Conservation (phyloP, 352 stramenopile genomes). For the Lagenidium sp. region DNA sequence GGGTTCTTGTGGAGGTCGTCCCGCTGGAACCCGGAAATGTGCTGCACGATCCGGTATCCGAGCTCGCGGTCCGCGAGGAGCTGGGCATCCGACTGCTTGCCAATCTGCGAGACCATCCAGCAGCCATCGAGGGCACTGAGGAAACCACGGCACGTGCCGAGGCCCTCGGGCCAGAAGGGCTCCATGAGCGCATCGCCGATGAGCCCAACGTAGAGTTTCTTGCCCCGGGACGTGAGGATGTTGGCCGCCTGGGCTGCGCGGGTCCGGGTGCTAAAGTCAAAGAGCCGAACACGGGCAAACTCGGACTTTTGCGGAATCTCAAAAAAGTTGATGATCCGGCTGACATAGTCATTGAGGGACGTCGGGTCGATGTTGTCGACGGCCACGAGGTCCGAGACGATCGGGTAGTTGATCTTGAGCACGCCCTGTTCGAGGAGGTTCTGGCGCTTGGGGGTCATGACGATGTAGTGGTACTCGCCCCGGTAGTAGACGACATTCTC, state of each 20-base stretch:
- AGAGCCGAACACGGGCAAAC: slow-evolving; percentile 63
- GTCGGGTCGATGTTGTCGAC: slow-evolving; percentile 60
- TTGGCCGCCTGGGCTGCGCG: slow-evolving; percentile 66
- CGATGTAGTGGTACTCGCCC: slow-evolving; percentile 81
- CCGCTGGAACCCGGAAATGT: slow-evolving; percentile 63
- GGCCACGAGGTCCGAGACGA: slow-evolving; percentile 45
- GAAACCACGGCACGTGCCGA: slow-evolving; percentile 78
- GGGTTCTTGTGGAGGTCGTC: slow-evolving; percentile 77
- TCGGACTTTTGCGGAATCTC: slow-evolving; percentile 58
- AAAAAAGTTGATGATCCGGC: slow-evolving; percentile 58
- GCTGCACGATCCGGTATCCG: slow-evolving; percentile 64
- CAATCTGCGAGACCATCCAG: slow-evolving; percentile 72
- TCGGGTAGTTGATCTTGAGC: slow-evolving; percentile 55
- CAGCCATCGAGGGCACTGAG: slow-evolving; percentile 63
- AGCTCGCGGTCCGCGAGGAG: slow-evolving; percentile 69
- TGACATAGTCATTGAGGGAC: slow-evolving; percentile 55
- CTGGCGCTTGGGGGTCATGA: slow-evolving; percentile 74
- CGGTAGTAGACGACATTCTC: slow-evolving; percentile 86
- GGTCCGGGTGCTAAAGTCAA: slow-evolving; percentile 78
- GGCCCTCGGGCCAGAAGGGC: slow-evolving; percentile 79
- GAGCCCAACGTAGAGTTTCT: slow-evolving; percentile 73
- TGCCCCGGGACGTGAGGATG: slow-evolving; percentile 46
- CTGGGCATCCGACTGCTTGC: slow-evolving; percentile 59
- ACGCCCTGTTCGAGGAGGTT: slow-evolving; percentile 73
- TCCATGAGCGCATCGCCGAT: slow-evolving; percentile 79